A percentile compares a stretch with the other conserved stretches of the same genome.
Evolutionary conservation across 139 green algal species (phyloP).

Genomic region (Coccomyxa sp.): DNA sequence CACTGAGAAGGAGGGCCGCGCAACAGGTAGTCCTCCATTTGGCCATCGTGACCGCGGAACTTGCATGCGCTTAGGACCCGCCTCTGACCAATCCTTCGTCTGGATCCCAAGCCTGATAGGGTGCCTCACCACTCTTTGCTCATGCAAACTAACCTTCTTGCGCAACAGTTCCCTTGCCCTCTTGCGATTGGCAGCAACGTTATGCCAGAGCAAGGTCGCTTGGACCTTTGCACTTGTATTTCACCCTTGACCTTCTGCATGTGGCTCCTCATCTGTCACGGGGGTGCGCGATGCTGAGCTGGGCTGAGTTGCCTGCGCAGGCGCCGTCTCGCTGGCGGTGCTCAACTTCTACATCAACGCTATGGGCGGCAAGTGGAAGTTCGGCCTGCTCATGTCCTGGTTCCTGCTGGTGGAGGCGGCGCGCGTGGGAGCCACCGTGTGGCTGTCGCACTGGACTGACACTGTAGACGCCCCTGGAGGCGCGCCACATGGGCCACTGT

Average conservation of each 20-base stretch:
- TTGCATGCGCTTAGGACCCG: too few species aligned
- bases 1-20: constrained; percentile 13
- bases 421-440: constrained; percentile 50
- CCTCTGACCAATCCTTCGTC: too few species aligned
- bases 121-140: too few species aligned
- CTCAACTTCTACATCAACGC: constrained; percentile 43
- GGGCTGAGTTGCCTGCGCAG: constrained; percentile 6
- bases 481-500: constrained; percentile 13
- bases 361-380: constrained; percentile 35
- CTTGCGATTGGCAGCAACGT: too few species aligned
- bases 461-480: constrained; percentile 6
- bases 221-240: neutral
- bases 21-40: too few species aligned
- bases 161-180: too few species aligned
- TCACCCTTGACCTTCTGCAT: too few species aligned
- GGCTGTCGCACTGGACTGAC: constrained; percentile 57
- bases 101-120: too few species aligned
- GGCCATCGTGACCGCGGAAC: too few species aligned
- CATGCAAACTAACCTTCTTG: too few species aligned
- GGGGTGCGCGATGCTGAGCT: neutral
- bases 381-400: constrained; percentile 31
- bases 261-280: too few species aligned
- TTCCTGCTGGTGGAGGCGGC: constrained; percentile 43
- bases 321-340: constrained; percentile 34
- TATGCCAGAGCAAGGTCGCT: too few species aligned